A percentile compares a stretch with the other conserved stretches of the same genome.
Evolutionary conservation across 1,284 basidiomycete genomes (phyloP).

Genomic region (Exsudoporus floridanus): DNA sequence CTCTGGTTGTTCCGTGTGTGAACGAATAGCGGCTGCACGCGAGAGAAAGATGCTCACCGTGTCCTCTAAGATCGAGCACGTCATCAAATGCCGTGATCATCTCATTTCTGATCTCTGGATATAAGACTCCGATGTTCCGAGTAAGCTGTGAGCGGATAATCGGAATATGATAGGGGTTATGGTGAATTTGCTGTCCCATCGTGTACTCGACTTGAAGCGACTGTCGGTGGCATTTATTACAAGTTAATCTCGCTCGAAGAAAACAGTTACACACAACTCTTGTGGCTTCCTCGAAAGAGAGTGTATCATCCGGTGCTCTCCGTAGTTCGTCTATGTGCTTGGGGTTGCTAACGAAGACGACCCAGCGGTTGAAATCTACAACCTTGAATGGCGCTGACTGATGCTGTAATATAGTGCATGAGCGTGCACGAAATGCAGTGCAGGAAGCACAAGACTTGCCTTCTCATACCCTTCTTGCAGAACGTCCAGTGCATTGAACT

Average conservation of each 20-base stretch:
- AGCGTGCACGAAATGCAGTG: neutral
- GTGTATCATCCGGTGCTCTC: neutral
- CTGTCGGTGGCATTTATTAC: conserved; percentile 3
- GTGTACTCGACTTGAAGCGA: conserved; percentile 27
- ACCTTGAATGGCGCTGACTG: conserved; percentile 42
- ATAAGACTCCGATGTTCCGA: conserved; percentile 29
- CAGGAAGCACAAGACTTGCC: neutral
- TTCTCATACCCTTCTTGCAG: conserved; percentile 25
- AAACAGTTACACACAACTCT: conserved; percentile 33
- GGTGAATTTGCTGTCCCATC: conserved; percentile 24
- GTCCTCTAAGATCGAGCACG: neutral
- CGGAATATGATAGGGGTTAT: conserved; percentile 31
- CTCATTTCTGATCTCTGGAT: conserved; percentile 36
- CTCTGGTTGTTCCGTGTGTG: conserved; percentile 20
- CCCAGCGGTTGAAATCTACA: conserved; percentile 39
- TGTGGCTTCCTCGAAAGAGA: conserved; percentile 22
- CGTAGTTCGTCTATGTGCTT: conserved; percentile 1
- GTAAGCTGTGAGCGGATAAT: conserved; percentile 31
- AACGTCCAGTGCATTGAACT: conserved; percentile 4
- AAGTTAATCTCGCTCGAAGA: neutral
- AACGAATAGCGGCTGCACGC: neutral
- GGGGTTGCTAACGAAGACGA: conserved; percentile 38
- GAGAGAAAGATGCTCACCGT: neutral
- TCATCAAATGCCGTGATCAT: conserved; percentile 26
- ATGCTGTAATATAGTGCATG: neutral